Evolutionary conservation across 164 flowering plant species (phyloP).

Genomic region (Buxus sempervirens): DNA sequence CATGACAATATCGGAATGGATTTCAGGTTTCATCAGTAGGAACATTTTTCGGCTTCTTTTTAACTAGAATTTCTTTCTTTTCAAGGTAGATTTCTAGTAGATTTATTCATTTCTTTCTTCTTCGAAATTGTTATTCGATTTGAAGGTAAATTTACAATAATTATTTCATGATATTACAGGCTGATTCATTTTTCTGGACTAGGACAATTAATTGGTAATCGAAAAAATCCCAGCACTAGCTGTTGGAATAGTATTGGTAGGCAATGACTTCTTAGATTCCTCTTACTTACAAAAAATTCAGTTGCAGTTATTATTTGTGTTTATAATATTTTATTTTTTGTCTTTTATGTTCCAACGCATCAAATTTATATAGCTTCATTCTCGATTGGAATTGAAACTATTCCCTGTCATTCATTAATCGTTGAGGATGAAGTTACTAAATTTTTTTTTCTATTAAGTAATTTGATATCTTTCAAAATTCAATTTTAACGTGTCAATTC

Average conservation of each 20-base stretch:
- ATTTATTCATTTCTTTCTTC: background rate
- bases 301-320: background rate
- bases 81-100: slow-evolving; percentile 37
- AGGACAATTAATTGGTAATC: slow-evolving; percentile 32
- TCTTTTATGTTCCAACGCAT: background rate
- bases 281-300: too few species aligned
- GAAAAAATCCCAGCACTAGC: slow-evolving; percentile 37
- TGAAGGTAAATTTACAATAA: background rate
- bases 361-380: slow-evolving; percentile 39
- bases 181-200: background rate
- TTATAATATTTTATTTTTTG: background rate
- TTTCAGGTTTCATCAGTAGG: slow-evolving; percentile 50
- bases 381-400: slow-evolving; percentile 65
- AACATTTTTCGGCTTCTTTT: slow-evolving; percentile 43
- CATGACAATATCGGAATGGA: background rate
- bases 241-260: slow-evolving; percentile 51
- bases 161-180: background rate
- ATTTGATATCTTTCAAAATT: too few species aligned
- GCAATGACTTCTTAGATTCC: background rate
- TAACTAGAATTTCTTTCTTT: slow-evolving; percentile 47
- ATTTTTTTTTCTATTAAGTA: too few species aligned
- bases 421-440: too few species aligned
- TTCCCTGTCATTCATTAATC: too few species aligned
- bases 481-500: too few species aligned
- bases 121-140: too few species aligned